Conservation (phyloP, 768 basidiomycete species). For the Paxillus rubicundulus region DNA sequence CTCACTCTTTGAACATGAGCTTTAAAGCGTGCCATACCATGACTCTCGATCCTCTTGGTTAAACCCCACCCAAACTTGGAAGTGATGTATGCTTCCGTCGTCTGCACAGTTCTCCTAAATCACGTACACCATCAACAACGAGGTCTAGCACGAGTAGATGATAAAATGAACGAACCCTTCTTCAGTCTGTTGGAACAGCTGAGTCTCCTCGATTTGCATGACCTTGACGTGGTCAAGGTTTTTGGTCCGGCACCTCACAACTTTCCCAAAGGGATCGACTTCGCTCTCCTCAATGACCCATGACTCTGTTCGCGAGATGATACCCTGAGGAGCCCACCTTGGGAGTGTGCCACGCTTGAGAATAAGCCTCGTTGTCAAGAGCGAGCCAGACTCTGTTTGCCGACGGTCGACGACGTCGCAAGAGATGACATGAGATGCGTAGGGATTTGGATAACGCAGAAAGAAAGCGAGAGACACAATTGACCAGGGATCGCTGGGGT, state of each 20-base stretch:
- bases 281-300: slow-evolving; percentile 97
- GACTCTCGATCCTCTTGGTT: slow-evolving; percentile 82
- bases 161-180: slow-evolving; percentile 59
- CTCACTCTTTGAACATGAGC: slow-evolving; percentile 80
- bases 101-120: slow-evolving; percentile 73
- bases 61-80: slow-evolving; percentile 91
- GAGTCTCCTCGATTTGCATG: slow-evolving; percentile 87
- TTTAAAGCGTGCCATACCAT: slow-evolving; percentile 82
- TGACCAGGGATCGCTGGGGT: slow-evolving; percentile 82
- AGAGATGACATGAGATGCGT: slow-evolving; percentile 88
- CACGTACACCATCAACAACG: slow-evolving; percentile 4
- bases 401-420: slow-evolving; percentile 92
- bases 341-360: slow-evolving; percentile 91
- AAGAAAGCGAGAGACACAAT: slow-evolving; percentile 93
- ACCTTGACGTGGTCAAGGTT: slow-evolving; percentile 95
- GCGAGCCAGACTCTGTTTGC: slow-evolving; percentile 67
- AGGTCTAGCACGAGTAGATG: background rate
- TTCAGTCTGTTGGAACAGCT: slow-evolving; percentile 61
- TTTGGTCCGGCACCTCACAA: slow-evolving; percentile 74
- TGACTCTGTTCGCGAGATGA: slow-evolving; percentile 81
- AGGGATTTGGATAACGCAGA: slow-evolving; percentile 93
- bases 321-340: slow-evolving; percentile 84
- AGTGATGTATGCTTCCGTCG: slow-evolving; percentile 82
- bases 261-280: slow-evolving; percentile 79
- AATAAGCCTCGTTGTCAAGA: slow-evolving; percentile 87